phyloP scores from a whole-genome alignment of 257 asterid species.

The Perilla frutescens region DNA sequence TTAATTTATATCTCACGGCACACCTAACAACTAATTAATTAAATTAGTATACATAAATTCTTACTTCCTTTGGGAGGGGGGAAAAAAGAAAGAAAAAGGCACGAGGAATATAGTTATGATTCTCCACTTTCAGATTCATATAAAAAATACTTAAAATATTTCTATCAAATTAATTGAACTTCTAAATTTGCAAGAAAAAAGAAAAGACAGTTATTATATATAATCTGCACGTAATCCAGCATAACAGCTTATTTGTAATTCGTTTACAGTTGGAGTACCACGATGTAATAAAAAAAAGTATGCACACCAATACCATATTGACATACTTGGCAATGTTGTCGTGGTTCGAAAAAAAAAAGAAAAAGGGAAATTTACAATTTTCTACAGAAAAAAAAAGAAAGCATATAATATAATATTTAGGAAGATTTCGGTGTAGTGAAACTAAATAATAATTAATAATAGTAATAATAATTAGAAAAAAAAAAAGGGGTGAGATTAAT shows the following conservation, averaged over 20 bases:
- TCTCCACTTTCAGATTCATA: no score
- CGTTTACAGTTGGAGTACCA: slow-evolving; percentile 9
- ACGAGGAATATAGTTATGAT: no score
- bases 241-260: not conserved
- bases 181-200: not conserved
- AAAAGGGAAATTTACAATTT: slow-evolving; percentile 19
- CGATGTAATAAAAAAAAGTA: not conserved
- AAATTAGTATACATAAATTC: no score
- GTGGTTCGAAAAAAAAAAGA: not conserved
- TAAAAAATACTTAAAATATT: no score
- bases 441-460: not conserved
- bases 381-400: not conserved
- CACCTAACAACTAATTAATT: no score
- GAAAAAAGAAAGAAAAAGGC: no score
- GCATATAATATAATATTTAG: not conserved
- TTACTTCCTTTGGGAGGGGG: no score
- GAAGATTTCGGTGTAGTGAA: not conserved
- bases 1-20: no score
- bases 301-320: not conserved
- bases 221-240: not conserved
- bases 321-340: not conserved
- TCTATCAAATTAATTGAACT: no score
- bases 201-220: not conserved
- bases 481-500: slow-evolving; percentile 21
- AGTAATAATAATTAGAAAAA: not conserved